phyloP scores from a whole-genome alignment of 768 basidiomycete genomes.

The Tephrocybe sp. region DNA sequence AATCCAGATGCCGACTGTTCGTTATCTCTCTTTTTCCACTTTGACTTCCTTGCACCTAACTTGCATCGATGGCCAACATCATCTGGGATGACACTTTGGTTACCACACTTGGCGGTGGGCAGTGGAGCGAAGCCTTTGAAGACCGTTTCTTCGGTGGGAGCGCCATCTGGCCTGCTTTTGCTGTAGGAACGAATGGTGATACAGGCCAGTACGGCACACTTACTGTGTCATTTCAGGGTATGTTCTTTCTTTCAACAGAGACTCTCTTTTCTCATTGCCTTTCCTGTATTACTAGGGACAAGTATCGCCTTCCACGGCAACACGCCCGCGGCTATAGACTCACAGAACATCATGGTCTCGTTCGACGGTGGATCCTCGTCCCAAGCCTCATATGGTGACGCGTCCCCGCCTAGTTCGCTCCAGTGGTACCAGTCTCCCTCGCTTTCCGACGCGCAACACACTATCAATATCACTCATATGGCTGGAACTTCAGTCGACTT shows the following conservation, averaged over 20 bases:
- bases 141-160: conserved; percentile 5
- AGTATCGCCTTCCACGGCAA: conserved; percentile 10
- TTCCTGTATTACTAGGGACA: conserved; percentile 7
- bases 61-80: conserved; percentile 5
- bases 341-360: conserved; percentile 16
- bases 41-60: neutral
- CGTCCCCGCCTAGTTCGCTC: conserved; percentile 17
- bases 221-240: neutral
- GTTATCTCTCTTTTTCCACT: neutral
- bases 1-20: neutral
- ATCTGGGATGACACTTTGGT: conserved; percentile 1
- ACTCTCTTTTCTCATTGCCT: neutral
- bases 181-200: neutral
- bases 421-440: conserved; percentile 25
- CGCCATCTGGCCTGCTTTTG: conserved; percentile 5
- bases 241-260: neutral
- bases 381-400: conserved; percentile 12
- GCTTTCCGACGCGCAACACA: conserved; percentile 20
- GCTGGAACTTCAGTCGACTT: conserved; percentile 23
- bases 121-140: neutral
- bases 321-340: neutral
- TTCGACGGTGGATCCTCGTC: conserved; percentile 18
- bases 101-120: neutral
- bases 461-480: conserved; percentile 17
- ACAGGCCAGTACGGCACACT: neutral